A percentile compares a stretch with the other conserved stretches of the same genome.
Evolutionary conservation across 2,329 filamentous ascomycete species (phyloP).

Genomic region (Diaporthe aspalathi): DNA sequence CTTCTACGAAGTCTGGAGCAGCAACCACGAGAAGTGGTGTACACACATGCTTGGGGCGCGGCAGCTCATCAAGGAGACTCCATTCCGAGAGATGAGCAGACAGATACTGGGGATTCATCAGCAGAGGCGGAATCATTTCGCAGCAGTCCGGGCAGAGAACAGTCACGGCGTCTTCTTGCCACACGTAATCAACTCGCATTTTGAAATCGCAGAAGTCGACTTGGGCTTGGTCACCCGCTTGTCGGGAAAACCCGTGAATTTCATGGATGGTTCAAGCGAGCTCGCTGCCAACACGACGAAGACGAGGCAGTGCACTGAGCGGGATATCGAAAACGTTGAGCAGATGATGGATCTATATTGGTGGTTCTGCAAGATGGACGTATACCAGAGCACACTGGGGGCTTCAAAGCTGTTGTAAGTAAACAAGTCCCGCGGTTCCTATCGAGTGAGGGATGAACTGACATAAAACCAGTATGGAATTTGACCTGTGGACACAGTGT

Average conservation of each 20-base stretch:
- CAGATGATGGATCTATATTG: slow-evolving; percentile 89
- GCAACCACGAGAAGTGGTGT: slow-evolving; percentile 96
- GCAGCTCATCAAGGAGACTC: slow-evolving; percentile 84
- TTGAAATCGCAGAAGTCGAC: slow-evolving; percentile 55
- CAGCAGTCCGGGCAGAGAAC: slow-evolving; percentile 34
- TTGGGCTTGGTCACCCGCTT: slow-evolving; percentile 55
- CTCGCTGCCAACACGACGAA: slow-evolving; percentile 33
- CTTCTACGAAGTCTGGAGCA: slow-evolving; percentile 95
- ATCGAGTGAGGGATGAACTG: slow-evolving; percentile 40
- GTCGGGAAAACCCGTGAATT: slow-evolving; percentile 52
- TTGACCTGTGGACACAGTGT: slow-evolving; percentile 84
- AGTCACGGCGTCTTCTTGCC: slow-evolving; percentile 43
- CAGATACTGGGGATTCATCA: slow-evolving; percentile 74
- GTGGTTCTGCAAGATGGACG: slow-evolving; percentile 97
- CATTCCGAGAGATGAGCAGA: slow-evolving; percentile 78
- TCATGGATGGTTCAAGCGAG: slow-evolving; percentile 40
- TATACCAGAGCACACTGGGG: slow-evolving; percentile 89
- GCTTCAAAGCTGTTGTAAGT: slow-evolving; percentile 87
- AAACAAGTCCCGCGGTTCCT: not conserved
- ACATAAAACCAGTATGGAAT: slow-evolving; percentile 73
- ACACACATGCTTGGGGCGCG: slow-evolving; percentile 88
- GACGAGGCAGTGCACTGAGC: slow-evolving; percentile 52
- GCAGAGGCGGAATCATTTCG: slow-evolving; percentile 44
- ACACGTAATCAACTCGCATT: slow-evolving; percentile 41
- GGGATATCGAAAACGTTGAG: slow-evolving; percentile 83